Base-by-base conservation (phyloP, 2,329 filamentous ascomycete species). In the Simplicillium aogashimaense region DNA sequence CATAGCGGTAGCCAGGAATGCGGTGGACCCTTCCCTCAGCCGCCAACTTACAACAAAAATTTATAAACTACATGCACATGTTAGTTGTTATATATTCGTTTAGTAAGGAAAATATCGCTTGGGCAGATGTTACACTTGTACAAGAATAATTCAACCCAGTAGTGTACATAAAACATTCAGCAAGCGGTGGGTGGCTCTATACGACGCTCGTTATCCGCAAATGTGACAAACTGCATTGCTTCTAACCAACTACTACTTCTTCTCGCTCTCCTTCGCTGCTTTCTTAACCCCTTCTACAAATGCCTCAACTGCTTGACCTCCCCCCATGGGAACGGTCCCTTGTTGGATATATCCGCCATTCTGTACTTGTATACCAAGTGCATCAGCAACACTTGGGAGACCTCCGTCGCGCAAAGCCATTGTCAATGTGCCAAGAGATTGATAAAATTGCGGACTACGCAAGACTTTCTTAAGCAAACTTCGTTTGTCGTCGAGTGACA, bases 221-320 rank as follows among this genome's bases (percentile, higher is more conserved):
- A 5, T 25, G 20, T 25, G 20, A 25, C 20, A 25, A 25, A 9
- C 20, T 6, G 20, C 20, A 5, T 25, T 25, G 20, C 9, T 25
- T 25, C 20, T 5, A 25, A 6, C 5, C 9, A 25, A 25, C 20
- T 25, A 25, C 20, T 9, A 5, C 14, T 38, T 31, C 12, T 20
- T 25, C 49, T 60, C 52, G 53, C 71, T 62, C 43, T 83, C 74
- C 63, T 85, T 73, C 1, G 88, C 83, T 6, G 78, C 81, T 64
- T 77, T 82, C 71, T 84, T 92, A 36, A 95, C 81, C 3, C 90
- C 92, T 41, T 94, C 78, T 16, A 98, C 73, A 61, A 98, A 98
- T 3, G 85, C 86, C 65, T 94, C 83, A 2, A 98, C 81, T 11
- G 90, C 90, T 51, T 92, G 83, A 6, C 84, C 86, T 39, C 89